Conservation (phyloP, 768 basidiomycete genomes). For the Boletus reticulatus region DNA sequence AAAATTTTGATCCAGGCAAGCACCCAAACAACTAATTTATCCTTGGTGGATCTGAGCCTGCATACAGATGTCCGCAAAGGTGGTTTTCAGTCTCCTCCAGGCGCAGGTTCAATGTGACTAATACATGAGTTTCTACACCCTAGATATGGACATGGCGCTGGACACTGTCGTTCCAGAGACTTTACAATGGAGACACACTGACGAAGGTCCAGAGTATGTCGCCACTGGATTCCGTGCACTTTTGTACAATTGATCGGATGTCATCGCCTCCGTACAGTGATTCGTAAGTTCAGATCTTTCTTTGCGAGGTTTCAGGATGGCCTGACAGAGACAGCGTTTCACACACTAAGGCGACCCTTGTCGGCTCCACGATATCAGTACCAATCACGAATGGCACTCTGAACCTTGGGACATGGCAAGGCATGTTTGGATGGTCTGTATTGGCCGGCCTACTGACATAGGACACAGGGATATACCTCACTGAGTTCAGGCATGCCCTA, state of each 20-base stretch:
- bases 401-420: slow-evolving; percentile 93
- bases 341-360: slow-evolving; percentile 85
- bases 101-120: slow-evolving; percentile 21
- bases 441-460: neutral
- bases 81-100: slow-evolving; percentile 17
- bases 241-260: neutral
- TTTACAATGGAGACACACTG: slow-evolving; percentile 80
- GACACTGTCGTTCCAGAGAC: slow-evolving; percentile 86
- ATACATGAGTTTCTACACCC: slow-evolving; percentile 28
- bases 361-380: slow-evolving; percentile 79
- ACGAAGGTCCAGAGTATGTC: slow-evolving; percentile 86
- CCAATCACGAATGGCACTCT: slow-evolving; percentile 79
- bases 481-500: slow-evolving; percentile 72
- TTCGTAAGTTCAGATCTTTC: slow-evolving; percentile 51
- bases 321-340: slow-evolving; percentile 56
- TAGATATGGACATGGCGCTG: slow-evolving; percentile 95
- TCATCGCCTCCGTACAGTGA: slow-evolving; percentile 45
- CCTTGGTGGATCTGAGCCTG: slow-evolving; percentile 6
- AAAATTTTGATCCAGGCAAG: slow-evolving; percentile 82
- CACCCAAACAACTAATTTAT: neutral
- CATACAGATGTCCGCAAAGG: slow-evolving; percentile 44
- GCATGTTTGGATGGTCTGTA: slow-evolving; percentile 33
- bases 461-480: slow-evolving; percentile 72
- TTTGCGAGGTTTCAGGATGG: neutral
- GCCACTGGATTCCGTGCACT: neutral